Conservation (phyloP, 805 yeast species). For the Kodamaea kakaduensis region DNA sequence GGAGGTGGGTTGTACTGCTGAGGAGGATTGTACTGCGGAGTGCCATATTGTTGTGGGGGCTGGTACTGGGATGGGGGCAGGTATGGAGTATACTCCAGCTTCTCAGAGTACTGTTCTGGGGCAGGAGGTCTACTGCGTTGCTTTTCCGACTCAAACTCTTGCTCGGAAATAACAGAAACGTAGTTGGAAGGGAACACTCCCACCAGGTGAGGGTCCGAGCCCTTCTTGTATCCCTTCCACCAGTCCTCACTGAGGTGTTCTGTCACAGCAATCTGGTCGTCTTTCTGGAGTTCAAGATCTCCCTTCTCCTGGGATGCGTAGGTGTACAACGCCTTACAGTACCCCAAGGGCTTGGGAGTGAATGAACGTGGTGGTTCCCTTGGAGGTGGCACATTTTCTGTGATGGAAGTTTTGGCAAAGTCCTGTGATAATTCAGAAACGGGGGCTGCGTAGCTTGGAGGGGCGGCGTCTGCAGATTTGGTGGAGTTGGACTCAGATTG, state of each 20-base stretch:
- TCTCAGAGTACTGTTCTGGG: conserved; percentile 15
- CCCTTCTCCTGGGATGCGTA: conserved; percentile 71
- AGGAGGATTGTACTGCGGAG: no score
- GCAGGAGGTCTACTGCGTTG: conserved; percentile 4
- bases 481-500: neutral
- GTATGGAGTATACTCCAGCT: neutral
- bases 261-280: conserved; percentile 64
- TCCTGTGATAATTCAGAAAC: conserved; percentile 10
- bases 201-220: conserved; percentile 37
- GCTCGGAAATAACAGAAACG: conserved; percentile 45
- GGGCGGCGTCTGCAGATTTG: conserved; percentile 6
- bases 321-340: conserved; percentile 66
- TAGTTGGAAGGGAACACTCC: conserved; percentile 94
- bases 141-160: conserved; percentile 21
- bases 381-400: conserved; percentile 19
- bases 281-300: conserved; percentile 62
- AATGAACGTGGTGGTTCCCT: conserved; percentile 11
- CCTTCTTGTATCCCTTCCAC: conserved; percentile 71
- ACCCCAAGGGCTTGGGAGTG: conserved; percentile 27
- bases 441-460: neutral
- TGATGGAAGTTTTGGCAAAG: conserved; percentile 14
- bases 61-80: conserved; percentile 12
- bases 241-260: conserved; percentile 81
- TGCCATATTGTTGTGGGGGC: conserved; percentile 16
- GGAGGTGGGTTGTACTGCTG: conserved; percentile 15